These are phyloP conservation scores for Penicillium sp. DNA, from an alignment of 2,329 filamentous ascomycete genomes.

Conservation along the genomic window DNA sequence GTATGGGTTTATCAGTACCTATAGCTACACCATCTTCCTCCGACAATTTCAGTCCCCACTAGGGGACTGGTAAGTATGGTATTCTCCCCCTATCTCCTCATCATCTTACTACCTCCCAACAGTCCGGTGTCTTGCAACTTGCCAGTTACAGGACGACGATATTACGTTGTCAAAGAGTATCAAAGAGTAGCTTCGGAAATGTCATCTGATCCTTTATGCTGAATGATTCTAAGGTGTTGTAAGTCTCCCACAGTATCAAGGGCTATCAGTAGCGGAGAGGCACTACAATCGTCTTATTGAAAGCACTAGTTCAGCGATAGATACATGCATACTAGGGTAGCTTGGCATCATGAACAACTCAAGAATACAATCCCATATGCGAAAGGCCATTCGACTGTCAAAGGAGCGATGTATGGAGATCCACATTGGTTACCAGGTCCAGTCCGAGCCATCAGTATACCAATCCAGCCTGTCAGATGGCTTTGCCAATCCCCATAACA, in stretches of 20 bases:
- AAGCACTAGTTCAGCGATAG: background rate
- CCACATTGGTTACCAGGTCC: background rate
- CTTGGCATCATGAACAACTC: background rate
- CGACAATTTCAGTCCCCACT: background rate
- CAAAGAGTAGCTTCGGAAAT: too few species aligned
- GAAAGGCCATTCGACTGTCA: background rate
- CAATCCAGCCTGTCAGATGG: constrained; percentile 1
- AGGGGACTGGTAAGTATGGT: background rate
- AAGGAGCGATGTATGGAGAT: background rate
- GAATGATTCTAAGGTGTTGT: background rate
- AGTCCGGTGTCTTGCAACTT: too few species aligned
- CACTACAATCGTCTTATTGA: background rate
- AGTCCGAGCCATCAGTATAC: constrained; percentile 1
- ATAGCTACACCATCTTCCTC: background rate
- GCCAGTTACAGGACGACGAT: too few species aligned
- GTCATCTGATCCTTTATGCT: too few species aligned
- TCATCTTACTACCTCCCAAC: background rate
- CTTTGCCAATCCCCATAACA: constrained; percentile 2
- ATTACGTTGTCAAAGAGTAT: too few species aligned
- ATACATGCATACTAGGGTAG: background rate
- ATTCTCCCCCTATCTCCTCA: background rate
- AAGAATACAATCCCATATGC: background rate
- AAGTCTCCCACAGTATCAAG: background rate
- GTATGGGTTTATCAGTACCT: background rate
- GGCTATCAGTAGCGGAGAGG: background rate